Evolutionary conservation across 108 stramenopile species (phyloP).

Genomic region (Cyclotella kingstonii): DNA sequence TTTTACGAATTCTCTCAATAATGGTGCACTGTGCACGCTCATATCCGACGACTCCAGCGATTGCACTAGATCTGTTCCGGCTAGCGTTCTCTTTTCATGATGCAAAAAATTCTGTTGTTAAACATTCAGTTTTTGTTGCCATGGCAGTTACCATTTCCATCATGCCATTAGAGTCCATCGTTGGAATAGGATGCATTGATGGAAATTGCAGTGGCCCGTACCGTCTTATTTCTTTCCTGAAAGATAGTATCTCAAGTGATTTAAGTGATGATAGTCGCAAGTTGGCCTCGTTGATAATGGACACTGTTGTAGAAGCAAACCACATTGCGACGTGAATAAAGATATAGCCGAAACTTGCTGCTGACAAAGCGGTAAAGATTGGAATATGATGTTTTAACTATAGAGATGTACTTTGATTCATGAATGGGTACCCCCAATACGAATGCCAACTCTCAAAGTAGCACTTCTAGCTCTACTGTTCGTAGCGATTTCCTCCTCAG

Average conservation of each 20-base stretch:
- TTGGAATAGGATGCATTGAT: no score
- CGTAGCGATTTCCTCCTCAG: slow-evolving; percentile 64
- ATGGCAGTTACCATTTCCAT: slow-evolving; percentile 47
- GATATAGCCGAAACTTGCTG: no score
- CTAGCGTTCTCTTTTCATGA: slow-evolving; percentile 64
- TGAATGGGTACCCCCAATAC: slow-evolving; percentile 9
- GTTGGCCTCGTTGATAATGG: slow-evolving; percentile 11
- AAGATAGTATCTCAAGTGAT: slow-evolving; percentile 10
- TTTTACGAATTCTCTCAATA: slow-evolving; percentile 50
- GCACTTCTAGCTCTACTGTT: slow-evolving; percentile 86
- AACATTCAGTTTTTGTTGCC: slow-evolving; percentile 54
- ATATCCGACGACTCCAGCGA: slow-evolving; percentile 40
- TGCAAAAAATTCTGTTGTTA: slow-evolving; percentile 67
- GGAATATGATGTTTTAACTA: no score
- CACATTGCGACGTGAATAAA: slow-evolving; percentile 12
- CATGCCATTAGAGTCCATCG: no score
- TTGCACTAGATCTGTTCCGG: slow-evolving; percentile 71
- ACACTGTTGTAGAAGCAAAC: slow-evolving; percentile 5
- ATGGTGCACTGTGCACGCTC: slow-evolving; percentile 60
- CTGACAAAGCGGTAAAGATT: no score
- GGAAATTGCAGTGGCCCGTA: background rate
- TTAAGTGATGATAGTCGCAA: slow-evolving; percentile 15
- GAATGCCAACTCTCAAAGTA: slow-evolving; percentile 62
- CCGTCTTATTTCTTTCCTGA: slow-evolving; percentile 19
- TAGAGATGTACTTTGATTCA: no score